These are phyloP conservation scores for Aureobasidium musti DNA, from an alignment of 2,329 filamentous ascomycete species.

Conservation along the genomic window DNA sequence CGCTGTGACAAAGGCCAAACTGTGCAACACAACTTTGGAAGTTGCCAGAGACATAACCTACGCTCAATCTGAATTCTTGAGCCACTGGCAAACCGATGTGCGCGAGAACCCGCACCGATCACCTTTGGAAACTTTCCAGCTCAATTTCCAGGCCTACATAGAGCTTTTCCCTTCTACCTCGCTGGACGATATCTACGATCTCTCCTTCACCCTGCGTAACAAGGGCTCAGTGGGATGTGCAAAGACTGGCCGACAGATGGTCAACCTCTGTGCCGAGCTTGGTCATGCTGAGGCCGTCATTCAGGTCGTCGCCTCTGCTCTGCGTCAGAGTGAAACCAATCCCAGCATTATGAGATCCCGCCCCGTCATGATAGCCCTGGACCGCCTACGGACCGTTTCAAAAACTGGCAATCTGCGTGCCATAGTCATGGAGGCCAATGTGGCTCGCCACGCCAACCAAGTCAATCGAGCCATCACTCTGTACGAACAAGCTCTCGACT, in stretches of 20 bases:
- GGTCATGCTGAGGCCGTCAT: slow-evolving; percentile 22
- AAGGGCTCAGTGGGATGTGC: neutral
- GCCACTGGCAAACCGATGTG: no score
- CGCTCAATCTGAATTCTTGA: neutral
- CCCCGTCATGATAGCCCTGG: neutral
- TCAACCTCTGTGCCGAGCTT: neutral
- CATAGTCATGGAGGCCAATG: slow-evolving; percentile 28
- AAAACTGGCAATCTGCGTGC: slow-evolving; percentile 29
- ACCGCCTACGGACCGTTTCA: neutral
- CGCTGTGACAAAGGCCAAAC: neutral
- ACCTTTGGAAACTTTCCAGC: no score
- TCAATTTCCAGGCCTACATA: no score
- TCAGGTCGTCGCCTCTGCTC: slow-evolving; percentile 11
- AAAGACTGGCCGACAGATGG: slow-evolving; percentile 7
- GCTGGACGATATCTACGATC: slow-evolving; percentile 14
- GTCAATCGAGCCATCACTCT: neutral
- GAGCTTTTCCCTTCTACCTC: no score
- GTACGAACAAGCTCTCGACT: slow-evolving; percentile 29
- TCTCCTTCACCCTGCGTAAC: slow-evolving; percentile 11
- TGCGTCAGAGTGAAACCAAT: slow-evolving; percentile 2
- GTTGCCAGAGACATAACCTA: neutral
- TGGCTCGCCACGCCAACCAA: slow-evolving; percentile 19
- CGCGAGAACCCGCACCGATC: no score
- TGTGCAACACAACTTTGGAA: neutral
- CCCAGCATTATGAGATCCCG: neutral